phyloP scores from a whole-genome alignment of 202 grass and related monocot species.

The Schoenoplectus tabernaemontani region DNA sequence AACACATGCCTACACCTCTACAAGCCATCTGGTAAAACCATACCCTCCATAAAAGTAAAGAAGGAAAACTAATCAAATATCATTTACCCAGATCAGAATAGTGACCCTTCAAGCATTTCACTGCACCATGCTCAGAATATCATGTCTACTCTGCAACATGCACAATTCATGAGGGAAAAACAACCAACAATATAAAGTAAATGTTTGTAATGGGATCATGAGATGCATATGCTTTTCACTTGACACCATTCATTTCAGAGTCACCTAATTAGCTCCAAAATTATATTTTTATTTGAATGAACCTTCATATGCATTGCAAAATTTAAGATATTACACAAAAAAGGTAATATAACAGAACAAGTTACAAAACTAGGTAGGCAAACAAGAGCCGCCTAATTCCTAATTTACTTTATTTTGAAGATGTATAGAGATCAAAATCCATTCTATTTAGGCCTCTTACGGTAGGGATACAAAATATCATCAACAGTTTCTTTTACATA shows the following conservation, averaged over 20 bases:
- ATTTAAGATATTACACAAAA: not conserved
- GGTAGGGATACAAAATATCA: conserved; percentile 70
- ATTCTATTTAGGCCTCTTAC: conserved; percentile 75
- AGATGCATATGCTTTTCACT: not conserved
- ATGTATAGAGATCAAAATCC: not conserved
- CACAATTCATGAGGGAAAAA: not conserved
- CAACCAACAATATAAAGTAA: not conserved
- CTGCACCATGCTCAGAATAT: not conserved
- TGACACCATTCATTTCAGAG: not conserved
- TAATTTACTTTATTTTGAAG: not conserved
- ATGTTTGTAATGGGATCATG: not conserved
- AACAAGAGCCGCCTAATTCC: conserved; percentile 3
- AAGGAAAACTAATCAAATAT: not conserved
- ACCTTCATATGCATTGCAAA: conserved; percentile 7
- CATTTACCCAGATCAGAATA: not conserved
- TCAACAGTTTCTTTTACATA: conserved; percentile 69
- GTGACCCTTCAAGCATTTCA: not conserved
- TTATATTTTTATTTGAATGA: not conserved
- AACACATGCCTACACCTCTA: not conserved
- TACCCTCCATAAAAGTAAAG: not conserved
- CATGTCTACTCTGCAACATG: not conserved
- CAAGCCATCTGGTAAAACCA: not conserved
- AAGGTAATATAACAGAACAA: not conserved
- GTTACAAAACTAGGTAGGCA: not conserved
- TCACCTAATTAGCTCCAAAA: not conserved